Conservation (phyloP, 371 early-diverging fungal genomes). For the Mucor ambiguus region DNA sequence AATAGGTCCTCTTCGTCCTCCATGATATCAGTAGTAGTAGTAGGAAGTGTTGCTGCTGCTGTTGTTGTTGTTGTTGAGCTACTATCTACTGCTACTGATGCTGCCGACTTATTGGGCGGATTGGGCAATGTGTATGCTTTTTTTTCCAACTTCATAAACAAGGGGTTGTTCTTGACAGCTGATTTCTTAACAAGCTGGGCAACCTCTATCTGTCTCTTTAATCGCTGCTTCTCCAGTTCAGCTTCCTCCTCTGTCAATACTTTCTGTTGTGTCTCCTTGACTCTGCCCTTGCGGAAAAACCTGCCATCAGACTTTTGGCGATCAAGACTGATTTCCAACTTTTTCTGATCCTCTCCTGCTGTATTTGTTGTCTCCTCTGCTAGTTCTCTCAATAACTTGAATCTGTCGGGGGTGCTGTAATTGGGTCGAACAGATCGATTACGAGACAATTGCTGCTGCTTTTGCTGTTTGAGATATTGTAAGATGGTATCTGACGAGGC, state of each 20-base stretch:
- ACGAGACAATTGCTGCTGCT: background rate
- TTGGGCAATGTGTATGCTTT: conserved; percentile 13
- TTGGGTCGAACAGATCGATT: conserved; percentile 18
- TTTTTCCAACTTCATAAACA: conserved; percentile 38
- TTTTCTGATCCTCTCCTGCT: conserved; percentile 2
- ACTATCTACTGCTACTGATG: background rate
- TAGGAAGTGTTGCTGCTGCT: too few species aligned
- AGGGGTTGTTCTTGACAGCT: conserved; percentile 39
- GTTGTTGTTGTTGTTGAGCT: too few species aligned
- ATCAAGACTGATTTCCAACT: background rate
- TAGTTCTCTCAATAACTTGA: conserved; percentile 21
- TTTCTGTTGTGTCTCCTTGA: conserved; percentile 31
- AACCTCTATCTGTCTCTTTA: conserved; percentile 23
- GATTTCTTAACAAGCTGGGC: conserved; percentile 29
- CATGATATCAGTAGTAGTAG: background rate
- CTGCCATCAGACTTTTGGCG: conserved; percentile 16
- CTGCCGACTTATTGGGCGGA: background rate
- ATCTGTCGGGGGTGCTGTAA: conserved; percentile 28
- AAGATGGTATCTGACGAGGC: background rate
- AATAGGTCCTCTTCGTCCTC: conserved; percentile 3
- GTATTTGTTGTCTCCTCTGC: conserved; percentile 22
- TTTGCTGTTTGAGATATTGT: background rate
- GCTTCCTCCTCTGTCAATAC: conserved; percentile 22
- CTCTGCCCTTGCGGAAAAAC: conserved; percentile 28
- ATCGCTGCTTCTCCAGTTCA: conserved; percentile 15